Base-by-base conservation (phyloP, 257 asterid genomes). In the Plantago ovata region DNA sequence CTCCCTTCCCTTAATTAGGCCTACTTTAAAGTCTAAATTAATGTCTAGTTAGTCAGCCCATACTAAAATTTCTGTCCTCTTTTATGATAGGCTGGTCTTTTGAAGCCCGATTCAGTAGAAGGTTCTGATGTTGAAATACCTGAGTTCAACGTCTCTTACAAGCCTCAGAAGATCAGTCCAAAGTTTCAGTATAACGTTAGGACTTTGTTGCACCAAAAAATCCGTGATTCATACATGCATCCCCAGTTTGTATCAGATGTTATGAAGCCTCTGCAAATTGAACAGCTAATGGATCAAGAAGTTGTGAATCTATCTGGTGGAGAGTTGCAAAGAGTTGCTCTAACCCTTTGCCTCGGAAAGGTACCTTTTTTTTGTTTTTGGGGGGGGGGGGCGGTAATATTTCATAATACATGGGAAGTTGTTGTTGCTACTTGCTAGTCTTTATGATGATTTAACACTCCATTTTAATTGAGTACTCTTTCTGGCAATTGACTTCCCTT, bases 291-390 rank as follows among this genome's bases (percentile, higher is more conserved):
- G 96, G 97, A 93, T 78, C 98, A 89, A 73, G 92, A 84, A 53
- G 95, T 93, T 57, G 84, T 77, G 67, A 93, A 89, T 60, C 98
- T 93, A 64, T 93, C 98, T 66, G 98, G 98, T 77, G 98, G 98
- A 79, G 98, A 93, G 77, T 76, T 89, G 66, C 98, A 93, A 73
- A 80, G 98, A 76, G 98, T 93, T 66, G 97, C 97, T 57, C 77
- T 93, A 38, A 67, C 90, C 47, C 83, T 93, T 6, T 93, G 98
- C 71, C 96, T 89, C 70, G 98, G 97, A 71, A 93, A 93, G 96
- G 98, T 92, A 65, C 59, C 19, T 36, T 16, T 53, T 33, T 32
- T 47, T 43, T 23, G 43, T 28, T 28, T n/a, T n/a, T n/a, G n/a
- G n/a, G n/a, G n/a, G n/a, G n/a, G n/a, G n/a, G n/a, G n/a, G n/a